Conservation (phyloP, 805 yeast genomes). For the Hanseniaspora occidentalis region DNA sequence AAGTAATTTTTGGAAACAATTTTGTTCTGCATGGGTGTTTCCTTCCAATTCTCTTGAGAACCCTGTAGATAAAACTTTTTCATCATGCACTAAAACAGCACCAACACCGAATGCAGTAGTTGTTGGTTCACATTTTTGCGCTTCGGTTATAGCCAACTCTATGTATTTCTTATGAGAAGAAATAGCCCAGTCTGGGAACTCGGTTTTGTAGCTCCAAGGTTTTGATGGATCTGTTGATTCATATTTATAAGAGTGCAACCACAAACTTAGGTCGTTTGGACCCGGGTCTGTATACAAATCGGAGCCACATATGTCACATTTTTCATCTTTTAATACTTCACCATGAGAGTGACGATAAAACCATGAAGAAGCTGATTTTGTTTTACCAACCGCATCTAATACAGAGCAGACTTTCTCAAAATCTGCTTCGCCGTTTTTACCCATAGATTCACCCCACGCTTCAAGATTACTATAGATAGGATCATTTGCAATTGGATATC, state of each 20-base stretch:
- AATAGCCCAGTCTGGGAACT: slow-evolving; percentile 74
- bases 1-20: slow-evolving; percentile 72
- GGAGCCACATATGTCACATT: slow-evolving; percentile 55
- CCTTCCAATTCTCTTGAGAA: slow-evolving; percentile 87
- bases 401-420: slow-evolving; percentile 33
- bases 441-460: slow-evolving; percentile 73
- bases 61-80: slow-evolving; percentile 61
- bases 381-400: slow-evolving; percentile 60
- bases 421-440: slow-evolving; percentile 45
- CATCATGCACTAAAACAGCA: slow-evolving; percentile 61
- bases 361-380: slow-evolving; percentile 57
- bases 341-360: slow-evolving; percentile 43
- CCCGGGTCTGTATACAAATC: slow-evolving; percentile 82
- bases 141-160: slow-evolving; percentile 67
- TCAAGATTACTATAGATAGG: slow-evolving; percentile 71
- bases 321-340: slow-evolving; percentile 46
- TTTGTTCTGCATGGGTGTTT: slow-evolving; percentile 95
- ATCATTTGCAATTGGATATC: slow-evolving; percentile 84
- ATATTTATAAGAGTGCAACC: slow-evolving; percentile 85
- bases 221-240: slow-evolving; percentile 33
- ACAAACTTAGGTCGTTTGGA: slow-evolving; percentile 70
- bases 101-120: slow-evolving; percentile 92
- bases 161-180: slow-evolving; percentile 46
- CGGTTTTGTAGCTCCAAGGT: slow-evolving; percentile 65
- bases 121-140: slow-evolving; percentile 68